Percentiles rank a stretch among this genome's conserved stretches.
These are phyloP conservation scores for Phytophthora gonapodyides DNA, from an alignment of 352 stramenopile species.

Conservation along the genomic window DNA sequence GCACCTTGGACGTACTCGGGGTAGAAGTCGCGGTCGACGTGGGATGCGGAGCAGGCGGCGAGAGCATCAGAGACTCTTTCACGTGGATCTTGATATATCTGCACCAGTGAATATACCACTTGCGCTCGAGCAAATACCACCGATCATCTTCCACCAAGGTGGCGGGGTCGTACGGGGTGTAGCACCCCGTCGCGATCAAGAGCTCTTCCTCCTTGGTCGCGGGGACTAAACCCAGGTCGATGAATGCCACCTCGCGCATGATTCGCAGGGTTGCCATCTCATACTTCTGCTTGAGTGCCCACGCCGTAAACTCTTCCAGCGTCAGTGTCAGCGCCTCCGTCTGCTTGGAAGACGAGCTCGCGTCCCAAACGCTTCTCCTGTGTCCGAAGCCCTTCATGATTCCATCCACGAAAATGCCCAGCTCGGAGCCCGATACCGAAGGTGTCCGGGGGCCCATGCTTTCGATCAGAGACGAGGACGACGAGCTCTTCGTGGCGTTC, in stretches of 20 bases:
- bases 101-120: slow-evolving; percentile 88
- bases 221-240: slow-evolving; percentile 78
- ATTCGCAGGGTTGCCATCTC: slow-evolving; percentile 80
- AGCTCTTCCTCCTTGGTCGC: slow-evolving; percentile 81
- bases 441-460: slow-evolving; percentile 64
- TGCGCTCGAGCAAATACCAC: slow-evolving; percentile 85
- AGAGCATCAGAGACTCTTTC: slow-evolving; percentile 40
- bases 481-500: slow-evolving; percentile 52
- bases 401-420: slow-evolving; percentile 80
- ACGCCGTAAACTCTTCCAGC: slow-evolving; percentile 72
- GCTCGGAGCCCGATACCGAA: slow-evolving; percentile 76
- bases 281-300: slow-evolving; percentile 69
- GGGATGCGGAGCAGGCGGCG: slow-evolving; percentile 18
- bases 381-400: slow-evolving; percentile 67
- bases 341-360: slow-evolving; percentile 36
- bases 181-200: slow-evolving; percentile 71
- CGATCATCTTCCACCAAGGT: slow-evolving; percentile 80
- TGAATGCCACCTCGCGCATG: slow-evolving; percentile 86
- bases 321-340: slow-evolving; percentile 50
- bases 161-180: slow-evolving; percentile 70
- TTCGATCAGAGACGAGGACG: slow-evolving; percentile 55
- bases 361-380: slow-evolving; percentile 38
- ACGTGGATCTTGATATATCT: slow-evolving; percentile 70
- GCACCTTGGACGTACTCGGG: slow-evolving; percentile 45
- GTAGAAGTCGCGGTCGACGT: slow-evolving; percentile 28